phyloP scores from a whole-genome alignment of 176 grass and related monocot genomes.

The Oryza meyeriana region DNA sequence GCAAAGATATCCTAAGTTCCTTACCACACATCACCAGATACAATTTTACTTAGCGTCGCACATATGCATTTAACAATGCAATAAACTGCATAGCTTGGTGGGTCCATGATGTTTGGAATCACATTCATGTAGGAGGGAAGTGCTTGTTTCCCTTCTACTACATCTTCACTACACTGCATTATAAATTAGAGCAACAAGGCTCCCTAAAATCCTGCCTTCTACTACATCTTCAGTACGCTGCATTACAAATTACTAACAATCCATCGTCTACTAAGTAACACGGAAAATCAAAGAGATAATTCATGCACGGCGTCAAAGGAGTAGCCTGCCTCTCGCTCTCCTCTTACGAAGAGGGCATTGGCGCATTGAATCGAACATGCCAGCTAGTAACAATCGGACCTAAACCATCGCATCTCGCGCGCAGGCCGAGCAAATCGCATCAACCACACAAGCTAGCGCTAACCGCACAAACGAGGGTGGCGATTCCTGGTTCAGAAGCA shows the following conservation, averaged over 20 bases:
- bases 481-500: background rate
- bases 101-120: background rate
- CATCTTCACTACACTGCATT: background rate
- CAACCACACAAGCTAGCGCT: background rate
- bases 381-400: background rate
- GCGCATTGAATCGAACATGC: slow-evolving; percentile 22
- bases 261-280: background rate
- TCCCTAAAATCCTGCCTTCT: background rate
- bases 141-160: background rate
- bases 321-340: background rate
- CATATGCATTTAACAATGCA: background rate
- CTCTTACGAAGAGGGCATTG: background rate
- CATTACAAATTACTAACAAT: background rate
- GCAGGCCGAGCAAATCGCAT: background rate
- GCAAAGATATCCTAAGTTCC: background rate
- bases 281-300: background rate
- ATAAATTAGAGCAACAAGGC: background rate
- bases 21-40: background rate
- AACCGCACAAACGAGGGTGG: background rate
- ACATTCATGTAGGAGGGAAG: background rate
- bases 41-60: background rate
- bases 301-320: background rate
- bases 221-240: background rate
- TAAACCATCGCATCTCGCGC: background rate
- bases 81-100: background rate